Evolutionary conservation across 345 rosid species (phyloP).

Genomic region (Ricinus communis): DNA sequence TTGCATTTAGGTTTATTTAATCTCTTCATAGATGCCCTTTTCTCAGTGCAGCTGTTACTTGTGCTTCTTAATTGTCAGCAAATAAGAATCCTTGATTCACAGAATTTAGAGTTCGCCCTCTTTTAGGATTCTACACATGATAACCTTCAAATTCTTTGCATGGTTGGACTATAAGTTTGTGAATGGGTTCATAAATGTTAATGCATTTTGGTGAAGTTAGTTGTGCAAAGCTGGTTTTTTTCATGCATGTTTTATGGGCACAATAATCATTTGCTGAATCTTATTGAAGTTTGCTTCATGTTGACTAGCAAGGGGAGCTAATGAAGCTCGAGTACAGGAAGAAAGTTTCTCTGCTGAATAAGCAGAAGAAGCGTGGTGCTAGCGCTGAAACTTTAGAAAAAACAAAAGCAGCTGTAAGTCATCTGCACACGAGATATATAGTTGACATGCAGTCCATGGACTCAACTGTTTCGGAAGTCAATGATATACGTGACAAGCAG

Average conservation of each 20-base stretch:
- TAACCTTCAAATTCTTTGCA: not conserved
- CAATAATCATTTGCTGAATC: conserved; percentile 10
- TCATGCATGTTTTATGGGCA: not conserved
- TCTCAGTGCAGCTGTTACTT: not conserved
- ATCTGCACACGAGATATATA: conserved; percentile 84
- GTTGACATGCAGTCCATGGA: conserved; percentile 99
- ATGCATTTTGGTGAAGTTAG: not conserved
- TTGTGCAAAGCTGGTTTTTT: not conserved
- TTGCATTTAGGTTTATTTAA: not conserved
- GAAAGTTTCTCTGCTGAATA: conserved; percentile 67
- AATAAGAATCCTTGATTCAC: not conserved
- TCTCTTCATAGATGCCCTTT: not conserved
- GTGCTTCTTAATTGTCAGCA: not conserved
- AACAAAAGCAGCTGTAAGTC: conserved; percentile 90
- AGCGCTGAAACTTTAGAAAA: conserved; percentile 82
- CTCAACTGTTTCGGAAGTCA: conserved; percentile 87
- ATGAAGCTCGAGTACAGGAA: conserved; percentile 93
- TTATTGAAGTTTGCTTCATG: conserved; percentile 19
- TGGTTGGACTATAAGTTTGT: not conserved
- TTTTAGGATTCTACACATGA: not conserved
- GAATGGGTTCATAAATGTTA: not conserved
- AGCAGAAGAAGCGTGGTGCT: conserved; percentile 76
- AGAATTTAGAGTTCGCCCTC: not conserved
- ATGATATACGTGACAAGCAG: conserved; percentile 80
- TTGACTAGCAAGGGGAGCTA: conserved; percentile 81